Base-by-base conservation (phyloP, 257 asterid species). In the Scutellaria barbata region DNA sequence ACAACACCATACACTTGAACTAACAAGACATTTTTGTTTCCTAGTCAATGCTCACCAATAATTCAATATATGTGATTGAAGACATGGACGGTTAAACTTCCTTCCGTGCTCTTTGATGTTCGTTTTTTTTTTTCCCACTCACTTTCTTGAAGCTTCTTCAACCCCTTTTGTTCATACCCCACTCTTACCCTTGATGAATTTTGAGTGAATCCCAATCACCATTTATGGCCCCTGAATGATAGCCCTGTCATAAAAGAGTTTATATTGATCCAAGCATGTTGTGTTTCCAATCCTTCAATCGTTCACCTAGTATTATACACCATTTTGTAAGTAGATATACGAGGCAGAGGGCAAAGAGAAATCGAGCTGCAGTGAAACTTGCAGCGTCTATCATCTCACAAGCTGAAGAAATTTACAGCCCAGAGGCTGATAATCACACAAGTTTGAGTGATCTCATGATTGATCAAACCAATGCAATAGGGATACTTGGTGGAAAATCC, bases 211-310 rank as follows among this genome's bases (percentile, higher is more conserved):
- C 17, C 18, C 35, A 30, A 2, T 30, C 35, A 43, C 3, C 13
- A 43, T 43, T 43, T 43, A 43, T 43, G 48, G 48, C 13, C 12
- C 4, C 12, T 43, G 35, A 30, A 30, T 30, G 35, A 30, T 30
- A 43, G 11, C 48, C 48, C 10, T 43, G 48, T 25, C 30, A 25
- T 1, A 25, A 25, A 25, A 25, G 35, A 30, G 35, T 25, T 25
- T 22, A 8, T 56, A 8, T 2, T 16, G 42, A 22, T 57, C 57
- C 46, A 69, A 79, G 69, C 17, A 82, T 85, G 90, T 59, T 68
- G 33, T 75, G 80, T 66, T 80, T 81, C 56, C 78, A 70, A 25
- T 56, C 82, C n/a, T 68, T 85, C 75, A 79, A 71, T 59, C 39
- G 58, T 67, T 71, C 76, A 52, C 71, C 85, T 20, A 66, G 68